phyloP scores from a whole-genome alignment of 202 grass and related monocot species.

The Hordeum pubiflorum region DNA sequence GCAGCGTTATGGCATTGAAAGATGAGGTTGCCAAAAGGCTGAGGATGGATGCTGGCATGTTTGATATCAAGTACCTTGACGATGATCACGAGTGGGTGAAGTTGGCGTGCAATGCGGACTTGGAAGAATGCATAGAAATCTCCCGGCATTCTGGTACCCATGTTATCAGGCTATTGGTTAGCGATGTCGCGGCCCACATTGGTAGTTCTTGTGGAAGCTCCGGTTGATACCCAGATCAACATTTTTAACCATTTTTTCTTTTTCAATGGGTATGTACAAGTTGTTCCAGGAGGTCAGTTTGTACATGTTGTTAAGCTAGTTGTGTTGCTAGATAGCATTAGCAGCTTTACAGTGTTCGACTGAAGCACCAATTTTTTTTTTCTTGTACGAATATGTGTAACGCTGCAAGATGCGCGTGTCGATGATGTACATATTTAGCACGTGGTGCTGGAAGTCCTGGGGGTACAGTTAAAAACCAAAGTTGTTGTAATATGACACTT shows the following conservation, averaged over 20 bases:
- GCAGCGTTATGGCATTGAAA: constrained; percentile 43
- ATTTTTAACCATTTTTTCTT: not conserved
- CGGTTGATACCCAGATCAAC: constrained; percentile 28
- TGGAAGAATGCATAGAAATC: constrained; percentile 91
- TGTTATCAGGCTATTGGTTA: constrained; percentile 70
- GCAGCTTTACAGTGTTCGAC: constrained; percentile 26
- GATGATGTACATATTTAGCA: constrained; percentile 47
- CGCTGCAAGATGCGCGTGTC: constrained; percentile 14
- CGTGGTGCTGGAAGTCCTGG: constrained; percentile 27
- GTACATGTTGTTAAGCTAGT: not conserved
- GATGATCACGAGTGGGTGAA: constrained; percentile 98
- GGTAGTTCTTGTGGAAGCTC: constrained; percentile 89
- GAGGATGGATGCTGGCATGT: constrained; percentile 67
- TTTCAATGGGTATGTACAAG: not conserved
- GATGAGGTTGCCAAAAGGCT: constrained; percentile 65
- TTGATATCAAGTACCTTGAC: constrained; percentile 86
- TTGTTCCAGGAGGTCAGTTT: constrained; percentile 9
- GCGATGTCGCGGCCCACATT: constrained; percentile 40
- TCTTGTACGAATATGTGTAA: constrained; percentile 24
- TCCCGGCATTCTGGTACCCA: constrained; percentile 52
- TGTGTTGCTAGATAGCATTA: constrained; percentile 41
- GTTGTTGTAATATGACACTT: constrained; percentile 14
- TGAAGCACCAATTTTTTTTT: constrained; percentile 12
- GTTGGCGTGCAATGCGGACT: constrained; percentile 63
- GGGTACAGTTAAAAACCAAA: constrained; percentile 6